Conservation (phyloP, 139 green algal species). For the Auxenochlorella pyrenoidosa region DNA sequence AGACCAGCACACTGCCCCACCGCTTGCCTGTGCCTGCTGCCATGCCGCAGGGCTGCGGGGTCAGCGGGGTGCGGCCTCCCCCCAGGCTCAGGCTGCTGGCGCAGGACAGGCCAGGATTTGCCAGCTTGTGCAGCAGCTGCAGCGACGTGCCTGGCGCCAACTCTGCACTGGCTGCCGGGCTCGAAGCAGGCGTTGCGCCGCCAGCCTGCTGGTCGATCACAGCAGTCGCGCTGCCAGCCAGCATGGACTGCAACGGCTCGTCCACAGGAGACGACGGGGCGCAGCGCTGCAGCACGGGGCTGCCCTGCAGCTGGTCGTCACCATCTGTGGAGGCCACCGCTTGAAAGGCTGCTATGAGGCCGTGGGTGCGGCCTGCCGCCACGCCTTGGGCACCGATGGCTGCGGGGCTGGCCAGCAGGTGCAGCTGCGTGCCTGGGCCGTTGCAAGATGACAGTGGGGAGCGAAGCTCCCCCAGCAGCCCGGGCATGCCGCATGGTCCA, state of each 20-base stretch:
- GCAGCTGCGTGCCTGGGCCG: background rate
- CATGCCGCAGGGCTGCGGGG: background rate
- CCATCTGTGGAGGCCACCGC: background rate
- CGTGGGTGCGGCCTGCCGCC: too few species aligned
- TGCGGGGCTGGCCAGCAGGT: background rate
- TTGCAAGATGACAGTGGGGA: background rate
- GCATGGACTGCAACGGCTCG: background rate
- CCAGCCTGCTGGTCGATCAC: background rate
- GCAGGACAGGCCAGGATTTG: background rate
- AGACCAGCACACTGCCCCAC: too few species aligned
- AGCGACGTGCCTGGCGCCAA: constrained; percentile 6
- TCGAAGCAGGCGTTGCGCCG: background rate
- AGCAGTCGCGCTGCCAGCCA: background rate
- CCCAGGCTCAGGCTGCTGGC: constrained; percentile 7
- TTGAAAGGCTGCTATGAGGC: constrained; percentile 21
- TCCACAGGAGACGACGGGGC: background rate
- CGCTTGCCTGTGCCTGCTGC: background rate
- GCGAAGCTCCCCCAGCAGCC: background rate
- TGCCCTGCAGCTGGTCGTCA: constrained; percentile 2
- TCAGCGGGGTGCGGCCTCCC: background rate
- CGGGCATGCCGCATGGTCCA: background rate
- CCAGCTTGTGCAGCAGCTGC: constrained; percentile 18
- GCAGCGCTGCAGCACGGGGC: constrained; percentile 4
- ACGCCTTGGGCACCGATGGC: background rate
- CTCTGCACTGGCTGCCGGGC: constrained; percentile 14